These are phyloP conservation scores for Rhododendron mucronatum DNA, from an alignment of 148 eudicot genomes.

Conservation along the genomic window DNA sequence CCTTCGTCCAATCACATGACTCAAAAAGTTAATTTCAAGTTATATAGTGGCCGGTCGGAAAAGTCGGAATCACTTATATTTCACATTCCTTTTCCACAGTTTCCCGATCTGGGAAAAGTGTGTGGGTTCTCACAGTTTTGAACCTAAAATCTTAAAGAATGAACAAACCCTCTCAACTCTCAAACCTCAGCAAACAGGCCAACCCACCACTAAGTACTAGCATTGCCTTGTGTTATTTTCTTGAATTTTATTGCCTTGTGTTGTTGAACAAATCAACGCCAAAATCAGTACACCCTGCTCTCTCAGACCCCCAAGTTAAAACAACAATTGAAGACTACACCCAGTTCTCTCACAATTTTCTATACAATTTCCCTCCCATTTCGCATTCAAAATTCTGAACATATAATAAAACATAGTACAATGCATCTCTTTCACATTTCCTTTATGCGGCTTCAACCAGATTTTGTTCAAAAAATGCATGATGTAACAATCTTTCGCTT, in stretches of 20 bases:
- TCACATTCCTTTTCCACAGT: too few relatives aligned
- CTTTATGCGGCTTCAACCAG: neutral
- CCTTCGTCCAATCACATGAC: too few relatives aligned
- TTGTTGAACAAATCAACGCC: neutral
- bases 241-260: too few relatives aligned
- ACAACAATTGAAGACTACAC: neutral
- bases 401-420: too few relatives aligned
- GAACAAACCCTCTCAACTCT: too few relatives aligned
- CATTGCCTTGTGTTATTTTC: neutral
- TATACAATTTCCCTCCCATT: neutral
- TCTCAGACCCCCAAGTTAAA: neutral
- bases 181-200: too few relatives aligned
- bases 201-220: neutral
- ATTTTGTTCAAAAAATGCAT: neutral
- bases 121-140: too few relatives aligned
- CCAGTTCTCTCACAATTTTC: neutral
- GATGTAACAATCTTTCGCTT: neutral
- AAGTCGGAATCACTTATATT: too few relatives aligned
- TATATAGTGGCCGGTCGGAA: too few relatives aligned
- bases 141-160: too few relatives aligned
- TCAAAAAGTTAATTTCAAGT: too few relatives aligned
- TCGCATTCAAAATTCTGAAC: neutral
- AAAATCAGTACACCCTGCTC: neutral
- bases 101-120: too few relatives aligned
- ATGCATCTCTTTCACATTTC: neutral